Conservation (phyloP, 148 eudicot species). For the Amaranthus cruentus region DNA sequence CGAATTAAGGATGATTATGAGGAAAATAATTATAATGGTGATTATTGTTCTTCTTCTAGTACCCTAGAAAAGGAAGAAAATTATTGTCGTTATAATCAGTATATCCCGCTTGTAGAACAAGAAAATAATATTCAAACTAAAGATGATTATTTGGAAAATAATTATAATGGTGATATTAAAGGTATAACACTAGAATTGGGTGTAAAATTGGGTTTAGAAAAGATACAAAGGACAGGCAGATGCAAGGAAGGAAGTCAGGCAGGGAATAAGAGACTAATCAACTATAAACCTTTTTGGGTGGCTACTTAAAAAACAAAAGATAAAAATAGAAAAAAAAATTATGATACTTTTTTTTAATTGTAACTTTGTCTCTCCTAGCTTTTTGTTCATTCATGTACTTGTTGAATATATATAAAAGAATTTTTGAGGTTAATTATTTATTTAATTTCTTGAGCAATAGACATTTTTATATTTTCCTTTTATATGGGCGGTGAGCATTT, state of each 20-base stretch:
- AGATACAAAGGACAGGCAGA: slow-evolving; percentile 46
- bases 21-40: slow-evolving; percentile 11
- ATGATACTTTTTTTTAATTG: slow-evolving; percentile 1
- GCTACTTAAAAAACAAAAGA: slow-evolving; percentile 32
- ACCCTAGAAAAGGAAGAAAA: background rate
- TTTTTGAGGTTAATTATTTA: too few relatives aligned
- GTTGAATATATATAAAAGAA: background rate
- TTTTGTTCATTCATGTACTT: slow-evolving; percentile 4
- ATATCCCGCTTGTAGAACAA: too few relatives aligned
- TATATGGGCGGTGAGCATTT: too few relatives aligned
- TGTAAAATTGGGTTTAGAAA: slow-evolving; percentile 40
- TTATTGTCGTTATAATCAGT: background rate
- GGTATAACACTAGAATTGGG: slow-evolving; percentile 26
- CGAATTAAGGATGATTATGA: background rate
- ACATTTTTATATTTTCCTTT: too few relatives aligned
- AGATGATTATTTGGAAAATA: slow-evolving; percentile 2
- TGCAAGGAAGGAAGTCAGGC: slow-evolving; percentile 62
- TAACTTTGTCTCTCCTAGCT: slow-evolving; percentile 1
- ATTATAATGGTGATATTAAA: slow-evolving; percentile 29
- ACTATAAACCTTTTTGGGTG: slow-evolving; percentile 73
- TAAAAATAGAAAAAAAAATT: background rate
- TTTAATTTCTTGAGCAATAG: background rate
- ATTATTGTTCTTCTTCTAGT: background rate
- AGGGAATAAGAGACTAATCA: slow-evolving; percentile 40
- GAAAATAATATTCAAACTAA: background rate